Evolutionary conservation across 164 flowering plant species (phyloP), one percentile per base, ranked within the genome.

Genomic region (Magnolia officinalis): DNA sequence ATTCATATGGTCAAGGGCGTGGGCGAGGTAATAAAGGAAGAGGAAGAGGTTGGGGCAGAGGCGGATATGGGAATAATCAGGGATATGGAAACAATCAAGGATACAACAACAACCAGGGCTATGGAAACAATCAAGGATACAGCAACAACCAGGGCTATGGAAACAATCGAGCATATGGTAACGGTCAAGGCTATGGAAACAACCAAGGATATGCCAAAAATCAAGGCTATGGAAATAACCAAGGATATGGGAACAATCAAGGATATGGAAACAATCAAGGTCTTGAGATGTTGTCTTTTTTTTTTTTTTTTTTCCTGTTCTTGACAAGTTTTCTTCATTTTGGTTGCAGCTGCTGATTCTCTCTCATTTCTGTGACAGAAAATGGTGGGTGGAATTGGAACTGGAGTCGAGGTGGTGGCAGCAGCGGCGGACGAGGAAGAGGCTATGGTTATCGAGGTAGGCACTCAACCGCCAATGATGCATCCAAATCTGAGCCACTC

Each of bases 31-130:
- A 55, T 55, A 81, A 87, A 76, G 87, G 87, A 49, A 81, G 93
- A 80, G 92, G 92, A 52, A 77, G 89, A 23, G 84, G 90, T 68
- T 83, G 90, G 86, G 85, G 88, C 66, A 82, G 96, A 82, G 92
- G 89, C 77, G 89, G 89, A 65, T 88, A 85, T 77, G 84, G 80
- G 50, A 80, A 78, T 76, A 78, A 81, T 61, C 80, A 68, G 31
- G 71, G 71, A 2, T 29, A 68, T 37, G 71, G 71, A 4, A 31
- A 31, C 51, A 68, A 37, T n/a, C 71, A 68, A 37, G 71, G 71
- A 1, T 68, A 68, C 13, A 45, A 50, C 10, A 68, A 68, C 71
- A 68, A 68, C 5, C 71, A 66, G 14, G 69, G 69, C 0, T 66
- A 66, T 1, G 68, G 68, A 10, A 66, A 66, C 29, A 66, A 9